Percentiles rank a stretch among this genome's conserved stretches.
Conservation (phyloP, 441 rosid species). For the Jatropha podagrica region DNA sequence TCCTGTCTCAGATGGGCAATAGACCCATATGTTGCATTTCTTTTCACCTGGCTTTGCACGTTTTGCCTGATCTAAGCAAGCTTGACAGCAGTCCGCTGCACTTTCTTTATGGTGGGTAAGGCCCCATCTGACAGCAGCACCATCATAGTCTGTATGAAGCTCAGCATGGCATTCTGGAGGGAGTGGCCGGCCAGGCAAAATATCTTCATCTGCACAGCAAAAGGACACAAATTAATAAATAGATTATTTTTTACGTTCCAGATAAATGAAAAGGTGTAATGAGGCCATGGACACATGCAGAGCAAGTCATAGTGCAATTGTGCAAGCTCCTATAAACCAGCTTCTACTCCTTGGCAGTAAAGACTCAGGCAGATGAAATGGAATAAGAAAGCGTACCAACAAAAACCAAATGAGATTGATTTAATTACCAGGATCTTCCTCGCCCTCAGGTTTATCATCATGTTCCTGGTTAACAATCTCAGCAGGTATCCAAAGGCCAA, state of each 20-base stretch:
- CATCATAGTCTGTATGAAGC: constrained; percentile 91
- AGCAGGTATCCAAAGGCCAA: constrained; percentile 88
- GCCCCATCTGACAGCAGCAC: constrained; percentile 97
- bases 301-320: constrained; percentile 7
- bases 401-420: constrained; percentile 5
- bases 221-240: background rate
- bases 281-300: background rate
- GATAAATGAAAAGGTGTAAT: background rate
- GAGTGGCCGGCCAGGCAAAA: constrained; percentile 83
- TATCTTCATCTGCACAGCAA: constrained; percentile 54
- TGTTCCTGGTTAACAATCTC: constrained; percentile 67
- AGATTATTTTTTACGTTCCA: background rate
- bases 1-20: constrained; percentile 84
- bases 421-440: constrained; percentile 62
- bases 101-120: constrained; percentile 91
- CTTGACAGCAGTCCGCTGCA: constrained; percentile 98
- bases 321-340: background rate
- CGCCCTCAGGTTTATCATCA: constrained; percentile 86
- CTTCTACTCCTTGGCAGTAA: background rate
- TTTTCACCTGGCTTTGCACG: constrained; percentile 68
- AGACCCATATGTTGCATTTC: constrained; percentile 94
- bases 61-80: constrained; percentile 90
- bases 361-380: background rate
- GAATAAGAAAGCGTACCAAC: constrained; percentile 1
- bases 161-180: constrained; percentile 76